Conservation (phyloP, 2,329 filamentous ascomycete species). For the Penicillium sp. region DNA sequence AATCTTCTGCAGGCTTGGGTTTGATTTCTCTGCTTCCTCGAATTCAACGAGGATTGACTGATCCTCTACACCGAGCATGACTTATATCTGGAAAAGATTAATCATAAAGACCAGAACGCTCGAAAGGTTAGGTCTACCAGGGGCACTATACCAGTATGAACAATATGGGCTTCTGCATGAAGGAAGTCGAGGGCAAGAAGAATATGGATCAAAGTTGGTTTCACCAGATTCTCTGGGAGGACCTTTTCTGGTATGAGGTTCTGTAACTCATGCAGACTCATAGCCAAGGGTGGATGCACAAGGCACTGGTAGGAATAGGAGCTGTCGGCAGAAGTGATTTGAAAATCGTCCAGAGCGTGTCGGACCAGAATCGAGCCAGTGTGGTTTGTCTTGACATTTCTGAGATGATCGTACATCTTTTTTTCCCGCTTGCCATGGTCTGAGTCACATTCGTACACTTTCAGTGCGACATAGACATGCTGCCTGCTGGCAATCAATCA, state of each 20-base stretch:
- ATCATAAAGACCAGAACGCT: background rate
- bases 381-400: conserved; percentile 14
- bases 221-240: conserved; percentile 21
- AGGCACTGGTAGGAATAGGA: conserved; percentile 20
- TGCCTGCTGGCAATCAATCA: conserved; percentile 5
- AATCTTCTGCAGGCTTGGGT: conserved; percentile 25
- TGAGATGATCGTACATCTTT: conserved; percentile 20
- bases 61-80: conserved; percentile 28
- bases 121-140: background rate
- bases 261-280: conserved; percentile 21
- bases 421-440: conserved; percentile 12
- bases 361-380: conserved; percentile 19
- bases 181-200: conserved; percentile 19
- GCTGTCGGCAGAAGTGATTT: conserved; percentile 13
- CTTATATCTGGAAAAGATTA: conserved; percentile 24
- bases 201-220: conserved; percentile 21
- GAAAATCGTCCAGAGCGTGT: conserved; percentile 20
- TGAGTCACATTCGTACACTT: conserved; percentile 15
- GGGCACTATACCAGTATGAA: conserved; percentile 26
- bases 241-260: conserved; percentile 7
- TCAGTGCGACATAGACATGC: conserved; percentile 13
- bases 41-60: conserved; percentile 26
- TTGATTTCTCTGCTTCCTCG: conserved; percentile 21
- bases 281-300: conserved; percentile 23
- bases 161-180: conserved; percentile 7